Evolutionary conservation across 345 rosid genomes (phyloP), one percentile per base, ranked within the genome.

Genomic region (Ceriops tagal): DNA sequence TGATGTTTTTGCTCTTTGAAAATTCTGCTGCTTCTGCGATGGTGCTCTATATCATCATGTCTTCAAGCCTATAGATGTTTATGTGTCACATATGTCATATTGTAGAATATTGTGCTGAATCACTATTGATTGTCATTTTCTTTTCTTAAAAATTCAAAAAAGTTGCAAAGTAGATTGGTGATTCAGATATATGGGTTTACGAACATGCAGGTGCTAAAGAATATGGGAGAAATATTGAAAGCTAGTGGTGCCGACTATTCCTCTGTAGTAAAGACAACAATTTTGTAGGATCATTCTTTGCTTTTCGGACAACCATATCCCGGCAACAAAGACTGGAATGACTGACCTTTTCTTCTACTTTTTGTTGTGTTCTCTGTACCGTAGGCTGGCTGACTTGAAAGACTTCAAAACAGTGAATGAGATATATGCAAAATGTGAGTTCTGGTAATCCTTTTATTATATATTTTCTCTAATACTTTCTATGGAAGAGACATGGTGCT

Each of bases 361-460:
- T 7, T 72, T 76, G n/a, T 57, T 24, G 21, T 53, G n/a, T 43
- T 51, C 18, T 43, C 47, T 3, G 49, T 46, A 55, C 22, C 72
- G 78, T 80, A 92, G 97, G 99, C 66, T 92, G 83, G 95, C 97
- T 66, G 97, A 92, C 87, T 73, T 92, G 86, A 81, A 75, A 57
- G 97, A 90, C 87, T 90, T 96, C 89, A 87, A 96, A 82, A 92
- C 81, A 87, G 98, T 90, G 65, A 90, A 96, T 35, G 99, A 90
- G 79, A 87, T 96, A 68, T 91, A 93, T 75, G 97, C 88, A 3
- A 93, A 86, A 85, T 93, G 98, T 93, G 79, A 89, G 97, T 87
- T 70, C 28, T 24, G 15, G 13, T 53, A 55, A 21, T 11, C 59
- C 16, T 22, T 55, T 55, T 55, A 15, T 43, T 43, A 13, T 43